phyloP scores from a whole-genome alignment of 768 basidiomycete genomes.

The Agrocybe praecox region DNA sequence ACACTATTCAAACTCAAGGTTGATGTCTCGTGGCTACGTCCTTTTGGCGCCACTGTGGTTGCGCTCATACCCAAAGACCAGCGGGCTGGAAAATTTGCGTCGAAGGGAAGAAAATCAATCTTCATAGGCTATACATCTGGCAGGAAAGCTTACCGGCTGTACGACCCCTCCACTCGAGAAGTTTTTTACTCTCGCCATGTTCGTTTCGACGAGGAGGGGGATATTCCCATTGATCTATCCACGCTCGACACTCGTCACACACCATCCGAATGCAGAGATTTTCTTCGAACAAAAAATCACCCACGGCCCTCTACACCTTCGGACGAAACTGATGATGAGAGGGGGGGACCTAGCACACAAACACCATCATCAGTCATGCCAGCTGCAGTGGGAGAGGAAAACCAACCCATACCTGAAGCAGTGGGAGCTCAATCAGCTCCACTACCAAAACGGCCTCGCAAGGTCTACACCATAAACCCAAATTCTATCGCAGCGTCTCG shows the following conservation, averaged over 20 bases:
- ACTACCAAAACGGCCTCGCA: not conserved
- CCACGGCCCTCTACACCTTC: no score
- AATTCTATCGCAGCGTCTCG: constrained; percentile 3
- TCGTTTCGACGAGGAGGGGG: constrained; percentile 6
- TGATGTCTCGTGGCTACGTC: constrained; percentile 13
- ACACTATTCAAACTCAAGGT: constrained; percentile 11
- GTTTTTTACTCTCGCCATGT: constrained; percentile 10
- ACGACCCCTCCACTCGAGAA: not conserved
- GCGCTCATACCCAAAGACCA: constrained; percentile 19
- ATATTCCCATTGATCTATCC: not conserved
- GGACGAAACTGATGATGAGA: not conserved
- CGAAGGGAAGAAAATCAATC: constrained; percentile 13
- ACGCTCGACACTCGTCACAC: not conserved
- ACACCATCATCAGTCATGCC: not conserved
- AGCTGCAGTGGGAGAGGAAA: not conserved
- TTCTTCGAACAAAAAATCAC: no score
- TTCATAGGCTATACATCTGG: constrained; percentile 16
- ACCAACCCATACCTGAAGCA: not conserved
- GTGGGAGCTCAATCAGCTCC: not conserved
- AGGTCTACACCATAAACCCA: constrained; percentile 1
- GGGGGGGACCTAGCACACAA: not conserved
- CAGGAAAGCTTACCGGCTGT: constrained; percentile 11
- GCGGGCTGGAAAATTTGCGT: constrained; percentile 15
- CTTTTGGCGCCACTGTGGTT: constrained; percentile 16
- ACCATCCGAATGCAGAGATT: not conserved